Evolutionary conservation across 2,329 filamentous ascomycete species (phyloP).

Genomic region (Scedosporium aurantiacum): DNA sequence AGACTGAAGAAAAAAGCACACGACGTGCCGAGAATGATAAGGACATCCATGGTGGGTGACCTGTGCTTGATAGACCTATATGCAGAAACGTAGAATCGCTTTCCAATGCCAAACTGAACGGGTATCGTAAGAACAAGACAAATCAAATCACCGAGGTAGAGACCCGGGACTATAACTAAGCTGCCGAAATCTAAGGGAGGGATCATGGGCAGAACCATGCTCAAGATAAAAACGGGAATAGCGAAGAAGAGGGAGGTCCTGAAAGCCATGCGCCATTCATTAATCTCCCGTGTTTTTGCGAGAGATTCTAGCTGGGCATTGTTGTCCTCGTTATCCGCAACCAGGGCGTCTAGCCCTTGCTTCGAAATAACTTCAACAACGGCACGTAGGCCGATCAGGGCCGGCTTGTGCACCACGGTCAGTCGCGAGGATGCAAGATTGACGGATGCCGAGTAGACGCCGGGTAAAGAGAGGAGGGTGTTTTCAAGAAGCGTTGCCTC

Average conservation of each 20-base stretch:
- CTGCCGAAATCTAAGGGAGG: constrained; percentile 67
- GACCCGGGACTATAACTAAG: constrained; percentile 54
- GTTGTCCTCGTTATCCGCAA: constrained; percentile 88
- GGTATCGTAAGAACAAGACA: constrained; percentile 80
- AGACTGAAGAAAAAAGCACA: constrained; percentile 94
- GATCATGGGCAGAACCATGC: constrained; percentile 91
- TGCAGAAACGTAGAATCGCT: constrained; percentile 86
- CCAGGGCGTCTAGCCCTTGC: constrained; percentile 77
- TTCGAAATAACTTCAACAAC: constrained; percentile 75
- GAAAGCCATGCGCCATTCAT: constrained; percentile 81
- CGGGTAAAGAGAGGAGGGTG: constrained; percentile 51
- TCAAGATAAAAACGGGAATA: constrained; percentile 79
- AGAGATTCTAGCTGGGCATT: constrained; percentile 93
- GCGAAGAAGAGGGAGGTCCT: constrained; percentile 68
- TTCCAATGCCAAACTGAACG: constrained; percentile 92
- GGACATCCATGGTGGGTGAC: constrained; percentile 93
- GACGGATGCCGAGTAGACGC: constrained; percentile 64
- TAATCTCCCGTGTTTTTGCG: constrained; percentile 91
- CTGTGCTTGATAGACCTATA: constrained; percentile 85
- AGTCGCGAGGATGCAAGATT: constrained; percentile 65
- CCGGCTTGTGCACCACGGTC: constrained; percentile 60
- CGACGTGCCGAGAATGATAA: constrained; percentile 87
- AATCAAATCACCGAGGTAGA: constrained; percentile 80
- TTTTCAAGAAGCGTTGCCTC: constrained; percentile 64
- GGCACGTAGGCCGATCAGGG: constrained; percentile 63